A percentile compares a stretch with the other conserved stretches of the same genome.
Conservation (phyloP, 139 green algal genomes). For the Astrephomene gubernaculifera region DNA sequence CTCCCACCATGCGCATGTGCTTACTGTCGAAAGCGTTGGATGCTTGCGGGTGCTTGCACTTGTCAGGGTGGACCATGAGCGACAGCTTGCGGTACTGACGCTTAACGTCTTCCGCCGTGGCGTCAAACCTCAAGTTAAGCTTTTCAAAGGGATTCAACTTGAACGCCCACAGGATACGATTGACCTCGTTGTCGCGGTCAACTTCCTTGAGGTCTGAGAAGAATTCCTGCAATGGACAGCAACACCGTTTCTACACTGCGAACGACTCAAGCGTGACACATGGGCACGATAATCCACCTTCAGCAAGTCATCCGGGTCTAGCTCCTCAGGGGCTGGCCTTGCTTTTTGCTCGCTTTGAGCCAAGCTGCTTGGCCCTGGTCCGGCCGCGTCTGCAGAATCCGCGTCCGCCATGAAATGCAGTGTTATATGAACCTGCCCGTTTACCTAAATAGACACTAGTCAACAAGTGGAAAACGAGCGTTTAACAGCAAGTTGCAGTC, state of each 20-base stretch:
- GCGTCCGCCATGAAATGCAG: conserved; percentile 14
- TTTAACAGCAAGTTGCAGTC: too few relatives aligned
- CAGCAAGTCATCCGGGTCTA: conserved; percentile 35
- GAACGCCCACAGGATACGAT: conserved; percentile 91
- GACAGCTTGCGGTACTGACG: conserved; percentile 92
- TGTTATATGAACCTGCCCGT: too few relatives aligned
- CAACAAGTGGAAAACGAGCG: too few relatives aligned
- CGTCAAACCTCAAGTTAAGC: conserved; percentile 88
- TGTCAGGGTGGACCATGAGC: conserved; percentile 93
- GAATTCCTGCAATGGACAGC: conserved; percentile 74
- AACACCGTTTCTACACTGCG: too few relatives aligned
- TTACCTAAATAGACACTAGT: too few relatives aligned
- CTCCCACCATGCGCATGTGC: neutral
- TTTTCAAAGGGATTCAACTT: conserved; percentile 98
- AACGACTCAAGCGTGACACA: too few relatives aligned
- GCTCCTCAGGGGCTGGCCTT: conserved; percentile 11
- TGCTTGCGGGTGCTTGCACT: conserved; percentile 87
- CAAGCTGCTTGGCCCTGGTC: conserved; percentile 26
- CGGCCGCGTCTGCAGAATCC: neutral
- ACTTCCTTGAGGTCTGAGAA: conserved; percentile 91
- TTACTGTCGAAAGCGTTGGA: conserved; percentile 88
- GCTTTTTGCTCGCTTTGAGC: neutral
- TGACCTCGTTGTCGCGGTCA: conserved; percentile 94
- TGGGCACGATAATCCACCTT: neutral
- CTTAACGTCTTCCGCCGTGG: conserved; percentile 83